Base-by-base conservation (phyloP, 495 filamentous ascomycete genomes). In the Trichodelitschia bisporula region DNA sequence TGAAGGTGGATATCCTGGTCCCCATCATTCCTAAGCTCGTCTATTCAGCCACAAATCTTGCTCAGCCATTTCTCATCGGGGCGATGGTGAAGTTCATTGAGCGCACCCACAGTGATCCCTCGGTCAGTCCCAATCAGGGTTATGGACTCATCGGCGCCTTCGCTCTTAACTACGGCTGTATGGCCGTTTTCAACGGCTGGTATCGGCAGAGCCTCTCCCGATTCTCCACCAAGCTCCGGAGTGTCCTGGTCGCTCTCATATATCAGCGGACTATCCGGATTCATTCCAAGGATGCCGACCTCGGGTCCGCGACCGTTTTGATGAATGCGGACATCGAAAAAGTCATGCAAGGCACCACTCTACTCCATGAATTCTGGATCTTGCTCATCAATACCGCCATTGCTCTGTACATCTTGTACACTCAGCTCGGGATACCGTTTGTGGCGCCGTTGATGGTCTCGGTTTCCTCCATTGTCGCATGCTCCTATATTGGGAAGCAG, bases 321-420 rank as follows among this genome's bases (percentile, higher is more conserved):
- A 42, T 42, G 40, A 40, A 37, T 28, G 37, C 37, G 3, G 40
- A 42, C 20, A 37, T 42, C 9, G 40, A 42, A 26, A 40, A 40
- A 15, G 19, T 42, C 5, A 6, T 42, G 8, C 20, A 4, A 13
- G 37, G 26, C n/a, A 12, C 23, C 15, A 18, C 12, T 5, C 10
- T n/a, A 4, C 26, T 40, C 14, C 40, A 42, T 32, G 40, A 42
- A 15, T 18, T 42, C 16, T 42, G 37, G 37, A 29, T 37, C 3
- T 4, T 19, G 3, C 13, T 29, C 16, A 30, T 41, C 10, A 34
- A 24, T 27, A 27, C 23, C 4, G 26, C 23, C n/a, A 14, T 41
- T 31, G 38, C 35, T 3, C 20, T 32, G 3, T 41, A 32, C 29
- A 37, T 41, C 16, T 35, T 41, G 11, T 38, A 41, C 20, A 27